Evolutionary conservation across 306 rosid genomes (phyloP).

Genomic region (Quercus wislizeni): DNA sequence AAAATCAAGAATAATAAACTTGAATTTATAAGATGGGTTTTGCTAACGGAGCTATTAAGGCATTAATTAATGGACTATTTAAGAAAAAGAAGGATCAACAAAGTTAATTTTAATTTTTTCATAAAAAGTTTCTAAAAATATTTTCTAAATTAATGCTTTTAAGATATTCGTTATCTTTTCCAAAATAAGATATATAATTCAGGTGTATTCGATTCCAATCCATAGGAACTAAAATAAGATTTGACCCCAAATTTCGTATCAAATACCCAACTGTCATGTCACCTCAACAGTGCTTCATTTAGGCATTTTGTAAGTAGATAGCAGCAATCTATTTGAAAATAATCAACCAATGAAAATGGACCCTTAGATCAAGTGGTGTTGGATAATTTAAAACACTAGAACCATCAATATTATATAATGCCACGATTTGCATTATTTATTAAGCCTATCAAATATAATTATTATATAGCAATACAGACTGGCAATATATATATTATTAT

Average conservation of each 20-base stretch:
- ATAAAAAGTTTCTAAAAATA: too few relatives aligned
- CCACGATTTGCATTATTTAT: too few relatives aligned
- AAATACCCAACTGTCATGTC: constrained; percentile 8
- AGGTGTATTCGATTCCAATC: background rate
- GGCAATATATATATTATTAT: too few relatives aligned
- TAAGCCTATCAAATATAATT: background rate
- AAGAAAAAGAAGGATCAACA: too few relatives aligned
- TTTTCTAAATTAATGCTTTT: too few relatives aligned
- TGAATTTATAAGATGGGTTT: too few relatives aligned
- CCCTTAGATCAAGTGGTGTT: background rate
- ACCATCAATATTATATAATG: too few relatives aligned
- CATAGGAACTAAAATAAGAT: background rate
- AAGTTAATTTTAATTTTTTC: too few relatives aligned
- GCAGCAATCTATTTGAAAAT: constrained; percentile 5
- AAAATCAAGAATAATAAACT: too few relatives aligned
- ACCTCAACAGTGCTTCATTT: constrained; percentile 8
- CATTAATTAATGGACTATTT: too few relatives aligned
- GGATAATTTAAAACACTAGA: background rate
- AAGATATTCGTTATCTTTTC: too few relatives aligned
- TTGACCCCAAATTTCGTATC: constrained; percentile 17
- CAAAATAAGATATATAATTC: background rate
- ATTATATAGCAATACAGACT: background rate
- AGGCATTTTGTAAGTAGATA: background rate
- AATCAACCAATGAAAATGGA: background rate
- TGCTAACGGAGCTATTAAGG: too few relatives aligned